phyloP scores from a whole-genome alignment of 2,329 filamentous ascomycete species.

The Aspergillus sp. region DNA sequence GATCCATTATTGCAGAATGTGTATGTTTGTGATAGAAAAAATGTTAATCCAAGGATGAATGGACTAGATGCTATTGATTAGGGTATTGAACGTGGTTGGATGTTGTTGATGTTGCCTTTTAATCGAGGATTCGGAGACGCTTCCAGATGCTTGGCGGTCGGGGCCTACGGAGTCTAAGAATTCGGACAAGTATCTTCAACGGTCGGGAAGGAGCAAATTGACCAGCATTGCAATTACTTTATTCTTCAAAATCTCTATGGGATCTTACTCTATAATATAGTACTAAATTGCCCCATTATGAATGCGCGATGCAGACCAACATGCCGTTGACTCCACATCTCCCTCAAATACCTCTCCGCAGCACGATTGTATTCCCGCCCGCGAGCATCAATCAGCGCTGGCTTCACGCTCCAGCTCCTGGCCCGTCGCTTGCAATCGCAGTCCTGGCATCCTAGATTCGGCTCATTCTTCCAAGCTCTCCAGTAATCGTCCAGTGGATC shows the following conservation, averaged over 20 bases:
- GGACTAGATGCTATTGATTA: neutral
- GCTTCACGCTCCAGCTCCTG: conserved; percentile 24
- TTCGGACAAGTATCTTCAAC: too few species aligned
- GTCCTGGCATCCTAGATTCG: conserved; percentile 15
- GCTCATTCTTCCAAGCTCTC: conserved; percentile 20
- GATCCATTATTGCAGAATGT: conserved; percentile 20
- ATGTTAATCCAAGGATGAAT: neutral
- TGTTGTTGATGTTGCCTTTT: neutral
- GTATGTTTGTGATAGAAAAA: neutral
- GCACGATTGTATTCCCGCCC: conserved; percentile 18
- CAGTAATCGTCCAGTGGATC: conserved; percentile 23
- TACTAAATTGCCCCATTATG: conserved; percentile 13
- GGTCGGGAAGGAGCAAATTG: too few species aligned
- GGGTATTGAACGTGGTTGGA: neutral
- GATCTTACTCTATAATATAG: conserved; percentile 3
- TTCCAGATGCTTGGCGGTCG: neutral
- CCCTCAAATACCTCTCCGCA: conserved; percentile 22
- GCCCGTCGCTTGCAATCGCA: conserved; percentile 21
- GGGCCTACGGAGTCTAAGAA: too few species aligned
- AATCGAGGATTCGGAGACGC: too few species aligned
- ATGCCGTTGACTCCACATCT: conserved; percentile 24
- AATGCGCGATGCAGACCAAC: conserved; percentile 17
- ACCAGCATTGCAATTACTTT: too few species aligned
- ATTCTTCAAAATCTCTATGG: too few species aligned
- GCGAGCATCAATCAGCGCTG: conserved; percentile 21